Evolutionary conservation across 2,329 filamentous ascomycete species (phyloP).

Genomic region (Didymella glomerata): DNA sequence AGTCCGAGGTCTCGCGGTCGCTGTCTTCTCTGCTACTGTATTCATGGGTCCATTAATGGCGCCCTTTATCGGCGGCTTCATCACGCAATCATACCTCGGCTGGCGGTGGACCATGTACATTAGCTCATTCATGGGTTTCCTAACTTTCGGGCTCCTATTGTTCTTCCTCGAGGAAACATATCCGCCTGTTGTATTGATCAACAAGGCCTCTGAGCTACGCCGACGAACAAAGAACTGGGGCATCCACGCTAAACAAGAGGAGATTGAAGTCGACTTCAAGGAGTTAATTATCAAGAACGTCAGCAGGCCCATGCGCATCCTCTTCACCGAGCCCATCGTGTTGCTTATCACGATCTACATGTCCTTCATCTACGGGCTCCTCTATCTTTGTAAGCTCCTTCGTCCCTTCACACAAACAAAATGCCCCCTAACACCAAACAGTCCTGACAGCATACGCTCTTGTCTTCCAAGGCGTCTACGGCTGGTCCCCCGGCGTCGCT

Average conservation of each 20-base stretch:
- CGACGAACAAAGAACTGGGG: slow-evolving; percentile 67
- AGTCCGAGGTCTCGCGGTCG: slow-evolving; percentile 53
- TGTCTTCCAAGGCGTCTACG: slow-evolving; percentile 76
- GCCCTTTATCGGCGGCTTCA: slow-evolving; percentile 64
- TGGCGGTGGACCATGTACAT: slow-evolving; percentile 67
- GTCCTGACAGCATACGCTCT: slow-evolving; percentile 86
- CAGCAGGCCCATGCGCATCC: slow-evolving; percentile 59
- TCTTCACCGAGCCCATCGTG: slow-evolving; percentile 61
- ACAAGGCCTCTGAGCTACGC: slow-evolving; percentile 63
- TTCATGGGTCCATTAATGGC: slow-evolving; percentile 62
- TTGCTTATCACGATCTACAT: slow-evolving; percentile 59
- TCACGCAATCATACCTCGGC: slow-evolving; percentile 57
- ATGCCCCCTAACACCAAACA: neutral
- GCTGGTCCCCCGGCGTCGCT: slow-evolving; percentile 72
- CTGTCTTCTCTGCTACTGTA: slow-evolving; percentile 59
- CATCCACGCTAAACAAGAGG: slow-evolving; percentile 66
- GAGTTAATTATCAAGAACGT: slow-evolving; percentile 63
- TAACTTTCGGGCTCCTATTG: slow-evolving; percentile 57
- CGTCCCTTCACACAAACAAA: neutral
- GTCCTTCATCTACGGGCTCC: slow-evolving; percentile 49
- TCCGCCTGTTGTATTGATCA: slow-evolving; percentile 64
- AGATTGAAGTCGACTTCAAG: slow-evolving; percentile 61
- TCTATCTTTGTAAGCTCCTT: slow-evolving; percentile 5
- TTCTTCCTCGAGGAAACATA: slow-evolving; percentile 67
- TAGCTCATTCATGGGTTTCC: slow-evolving; percentile 64